phyloP scores from a whole-genome alignment of 352 stramenopile genomes.

The Globisporangium sylvaticum region DNA sequence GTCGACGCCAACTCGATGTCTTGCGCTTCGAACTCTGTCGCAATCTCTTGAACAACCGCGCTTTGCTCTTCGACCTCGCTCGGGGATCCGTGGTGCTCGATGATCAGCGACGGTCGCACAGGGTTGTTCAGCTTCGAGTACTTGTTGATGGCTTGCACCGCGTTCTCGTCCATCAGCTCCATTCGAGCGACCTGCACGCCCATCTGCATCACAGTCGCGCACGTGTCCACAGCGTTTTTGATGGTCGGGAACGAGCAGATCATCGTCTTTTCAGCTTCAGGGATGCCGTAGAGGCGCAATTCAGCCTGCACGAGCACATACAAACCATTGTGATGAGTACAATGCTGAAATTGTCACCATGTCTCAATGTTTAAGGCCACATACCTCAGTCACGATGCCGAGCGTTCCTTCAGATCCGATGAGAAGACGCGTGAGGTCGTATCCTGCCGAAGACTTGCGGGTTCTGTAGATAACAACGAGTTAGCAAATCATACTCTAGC shows the following conservation, averaged over 20 bases:
- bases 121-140: constrained; percentile 80
- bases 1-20: constrained; percentile 77
- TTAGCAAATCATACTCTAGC: background rate
- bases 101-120: constrained; percentile 89
- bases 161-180: constrained; percentile 84
- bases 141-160: constrained; percentile 79
- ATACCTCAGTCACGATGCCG: constrained; percentile 91
- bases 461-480: constrained; percentile 37
- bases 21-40: constrained; percentile 75
- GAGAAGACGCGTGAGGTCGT: constrained; percentile 94
- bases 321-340: background rate
- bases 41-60: constrained; percentile 79
- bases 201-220: constrained; percentile 85
- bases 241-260: constrained; percentile 93
- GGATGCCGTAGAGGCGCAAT: constrained; percentile 92
- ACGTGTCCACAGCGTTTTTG: constrained; percentile 79
- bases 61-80: constrained; percentile 88
- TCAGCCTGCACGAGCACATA: constrained; percentile 44
- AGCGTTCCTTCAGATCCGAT: constrained; percentile 95
- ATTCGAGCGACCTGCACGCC: constrained; percentile 84
- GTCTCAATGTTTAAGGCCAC: background rate
- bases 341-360: background rate
- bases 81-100: constrained; percentile 90
- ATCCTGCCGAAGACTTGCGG: constrained; percentile 96
- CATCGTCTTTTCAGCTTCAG: constrained; percentile 87